Conservation (phyloP, 225 moss, liverwort and hornwort genomes). For the Pleurozium schreberi region DNA sequence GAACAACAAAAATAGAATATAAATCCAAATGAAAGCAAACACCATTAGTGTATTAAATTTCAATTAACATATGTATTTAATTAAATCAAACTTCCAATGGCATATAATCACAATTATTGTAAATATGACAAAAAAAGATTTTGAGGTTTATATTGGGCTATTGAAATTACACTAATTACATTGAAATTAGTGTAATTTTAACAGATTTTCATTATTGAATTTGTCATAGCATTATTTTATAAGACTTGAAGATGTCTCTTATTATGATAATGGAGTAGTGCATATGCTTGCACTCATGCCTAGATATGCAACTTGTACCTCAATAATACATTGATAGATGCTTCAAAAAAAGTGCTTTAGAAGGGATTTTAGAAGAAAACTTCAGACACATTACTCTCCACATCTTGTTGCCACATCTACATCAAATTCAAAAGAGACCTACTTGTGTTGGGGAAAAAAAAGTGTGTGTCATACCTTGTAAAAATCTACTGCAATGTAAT, state of each 20-base stretch:
- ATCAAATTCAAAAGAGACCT: too few relatives aligned
- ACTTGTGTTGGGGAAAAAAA: too few relatives aligned
- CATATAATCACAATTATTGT: background rate
- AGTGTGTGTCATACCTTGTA: slow-evolving; percentile 28
- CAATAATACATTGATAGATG: too few relatives aligned
- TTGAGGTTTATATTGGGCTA: background rate
- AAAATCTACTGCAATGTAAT: slow-evolving; percentile 70
- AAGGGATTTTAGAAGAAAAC: too few relatives aligned
- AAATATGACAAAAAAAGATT: background rate
- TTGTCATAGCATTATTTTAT: background rate
- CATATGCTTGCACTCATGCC: too few relatives aligned
- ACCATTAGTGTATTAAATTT: background rate
- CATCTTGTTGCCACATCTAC: too few relatives aligned
- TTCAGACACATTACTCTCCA: too few relatives aligned
- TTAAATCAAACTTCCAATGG: background rate
- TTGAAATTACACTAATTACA: background rate
- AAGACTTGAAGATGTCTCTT: background rate
- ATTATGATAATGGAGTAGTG: too few relatives aligned
- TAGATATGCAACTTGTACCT: too few relatives aligned
- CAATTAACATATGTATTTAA: background rate
- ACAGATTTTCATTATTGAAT: background rate
- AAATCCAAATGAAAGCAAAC: background rate
- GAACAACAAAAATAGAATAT: background rate
- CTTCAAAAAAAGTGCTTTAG: too few relatives aligned
- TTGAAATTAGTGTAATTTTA: background rate